Evolutionary conservation across 306 rosid genomes (phyloP).

Genomic region (Begonia fuchsioides): DNA sequence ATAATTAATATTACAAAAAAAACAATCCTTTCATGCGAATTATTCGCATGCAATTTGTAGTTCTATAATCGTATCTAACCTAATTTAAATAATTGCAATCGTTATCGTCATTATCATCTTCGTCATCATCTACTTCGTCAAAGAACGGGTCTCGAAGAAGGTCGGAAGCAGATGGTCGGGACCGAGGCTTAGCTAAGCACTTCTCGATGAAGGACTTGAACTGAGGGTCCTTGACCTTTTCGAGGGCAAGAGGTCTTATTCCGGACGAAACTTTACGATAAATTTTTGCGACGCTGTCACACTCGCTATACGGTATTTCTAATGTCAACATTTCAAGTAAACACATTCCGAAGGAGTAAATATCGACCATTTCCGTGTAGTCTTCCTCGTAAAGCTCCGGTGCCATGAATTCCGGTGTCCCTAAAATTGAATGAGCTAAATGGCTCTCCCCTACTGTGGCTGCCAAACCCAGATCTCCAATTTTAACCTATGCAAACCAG

Average conservation of each 20-base stretch:
- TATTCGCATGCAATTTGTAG: no score
- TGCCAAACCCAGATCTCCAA: slow-evolving; percentile 92
- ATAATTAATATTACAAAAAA: no score
- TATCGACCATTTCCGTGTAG: slow-evolving; percentile 84
- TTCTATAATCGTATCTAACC: no score
- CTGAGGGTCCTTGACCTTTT: slow-evolving; percentile 45
- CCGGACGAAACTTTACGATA: slow-evolving; percentile 72
- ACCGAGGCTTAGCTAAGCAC: slow-evolving; percentile 58
- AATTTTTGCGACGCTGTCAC: slow-evolving; percentile 72
- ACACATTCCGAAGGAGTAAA: slow-evolving; percentile 87
- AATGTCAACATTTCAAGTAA: slow-evolving; percentile 72
- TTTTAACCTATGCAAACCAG: slow-evolving; percentile 44
- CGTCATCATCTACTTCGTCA: slow-evolving; percentile 23
- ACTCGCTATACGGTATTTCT: slow-evolving; percentile 79
- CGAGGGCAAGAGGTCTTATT: slow-evolving; percentile 47
- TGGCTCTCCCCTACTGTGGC: slow-evolving; percentile 71
- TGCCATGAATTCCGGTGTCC: slow-evolving; percentile 93
- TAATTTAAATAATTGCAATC: neutral
- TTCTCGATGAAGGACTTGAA: slow-evolving; percentile 58
- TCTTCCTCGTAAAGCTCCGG: slow-evolving; percentile 75
- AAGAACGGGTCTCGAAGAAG: slow-evolving; percentile 72
- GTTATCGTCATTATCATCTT: neutral
- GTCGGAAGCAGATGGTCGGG: slow-evolving; percentile 63
- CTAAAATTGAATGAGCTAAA: slow-evolving; percentile 71
- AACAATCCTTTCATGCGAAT: no score